A percentile compares a stretch with the other conserved stretches of the same genome.
Evolutionary conservation across 805 yeast genomes (phyloP).

Genomic region (Saccharomycopsis schoenii): DNA sequence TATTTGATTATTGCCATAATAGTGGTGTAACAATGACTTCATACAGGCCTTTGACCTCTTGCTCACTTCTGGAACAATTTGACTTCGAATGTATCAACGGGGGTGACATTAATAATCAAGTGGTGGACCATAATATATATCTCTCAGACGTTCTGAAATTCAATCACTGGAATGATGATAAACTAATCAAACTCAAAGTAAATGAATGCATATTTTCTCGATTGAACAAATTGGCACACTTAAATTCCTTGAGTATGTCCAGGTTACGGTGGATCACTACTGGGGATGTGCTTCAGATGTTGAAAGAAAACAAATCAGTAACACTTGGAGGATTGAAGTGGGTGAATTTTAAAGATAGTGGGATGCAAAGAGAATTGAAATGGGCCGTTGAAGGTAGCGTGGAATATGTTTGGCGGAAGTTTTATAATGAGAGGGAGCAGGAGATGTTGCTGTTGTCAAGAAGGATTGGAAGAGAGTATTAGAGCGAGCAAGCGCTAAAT

Average conservation of each 20-base stretch:
- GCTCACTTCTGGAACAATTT: background rate
- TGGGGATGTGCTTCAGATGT: conserved; percentile 7
- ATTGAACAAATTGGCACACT: conserved; percentile 2
- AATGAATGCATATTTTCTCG: conserved; percentile 6
- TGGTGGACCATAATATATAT: conserved; percentile 4
- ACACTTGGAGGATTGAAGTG: conserved; percentile 1
- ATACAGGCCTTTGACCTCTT: background rate
- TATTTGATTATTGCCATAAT: background rate
- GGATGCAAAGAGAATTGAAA: conserved; percentile 16
- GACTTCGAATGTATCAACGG: background rate
- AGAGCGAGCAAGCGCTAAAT: background rate
- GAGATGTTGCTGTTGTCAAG: background rate
- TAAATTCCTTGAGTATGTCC: conserved; percentile 2
- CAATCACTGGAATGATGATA: conserved; percentile 11
- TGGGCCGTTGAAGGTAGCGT: conserved; percentile 18
- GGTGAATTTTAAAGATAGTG: conserved; percentile 13
- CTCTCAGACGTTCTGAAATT: conserved; percentile 14
- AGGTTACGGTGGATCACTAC: conserved; percentile 14
- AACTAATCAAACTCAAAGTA: conserved; percentile 7
- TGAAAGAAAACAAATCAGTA: conserved; percentile 1
- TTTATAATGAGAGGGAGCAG: background rate
- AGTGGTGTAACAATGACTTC: too few relatives aligned
- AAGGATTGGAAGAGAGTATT: background rate
- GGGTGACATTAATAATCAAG: background rate
- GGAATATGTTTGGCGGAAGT: background rate